Percentiles rank a stretch among this genome's conserved stretches.
Conservation (phyloP, 257 asterid genomes). For the Fraxinus cuspidata region DNA sequence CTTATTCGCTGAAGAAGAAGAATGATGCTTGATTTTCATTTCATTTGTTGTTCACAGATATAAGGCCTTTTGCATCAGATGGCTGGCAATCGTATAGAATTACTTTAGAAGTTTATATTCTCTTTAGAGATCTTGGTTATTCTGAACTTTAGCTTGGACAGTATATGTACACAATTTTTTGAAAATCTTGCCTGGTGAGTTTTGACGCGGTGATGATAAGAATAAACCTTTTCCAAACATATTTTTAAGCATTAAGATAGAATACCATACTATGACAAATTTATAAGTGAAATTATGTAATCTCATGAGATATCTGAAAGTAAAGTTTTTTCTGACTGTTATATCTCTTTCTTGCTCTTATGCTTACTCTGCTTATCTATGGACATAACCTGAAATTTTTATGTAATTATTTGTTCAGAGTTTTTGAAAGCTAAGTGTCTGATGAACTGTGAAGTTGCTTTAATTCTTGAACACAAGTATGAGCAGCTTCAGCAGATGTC, state of each 20-base stretch:
- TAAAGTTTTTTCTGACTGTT: background rate
- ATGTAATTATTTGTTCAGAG: slow-evolving; percentile 40
- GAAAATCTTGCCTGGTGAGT: background rate
- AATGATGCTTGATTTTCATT: background rate
- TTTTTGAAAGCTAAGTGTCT: slow-evolving; percentile 92
- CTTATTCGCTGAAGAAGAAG: slow-evolving; percentile 4
- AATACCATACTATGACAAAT: background rate
- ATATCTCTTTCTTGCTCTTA: slow-evolving; percentile 1
- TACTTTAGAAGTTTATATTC: background rate
- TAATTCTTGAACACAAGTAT: slow-evolving; percentile 86
- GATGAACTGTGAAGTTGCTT: slow-evolving; percentile 91
- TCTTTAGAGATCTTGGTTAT: background rate
- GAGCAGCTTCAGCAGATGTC: slow-evolving; percentile 97
- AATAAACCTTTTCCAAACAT: background rate
- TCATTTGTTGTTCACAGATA: background rate
- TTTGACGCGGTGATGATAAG: background rate
- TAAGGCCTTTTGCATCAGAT: background rate
- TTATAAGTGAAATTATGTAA: background rate
- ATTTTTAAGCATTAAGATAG: slow-evolving; percentile 3
- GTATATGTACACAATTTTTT: background rate
- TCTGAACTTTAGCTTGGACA: background rate
- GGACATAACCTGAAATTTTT: slow-evolving; percentile 11
- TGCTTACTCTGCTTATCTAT: background rate
- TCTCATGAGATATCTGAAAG: background rate
- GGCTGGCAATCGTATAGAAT: background rate